Evolutionary conservation across 2,329 filamentous ascomycete genomes (phyloP).

Genomic region (Apiospora saccharicola): DNA sequence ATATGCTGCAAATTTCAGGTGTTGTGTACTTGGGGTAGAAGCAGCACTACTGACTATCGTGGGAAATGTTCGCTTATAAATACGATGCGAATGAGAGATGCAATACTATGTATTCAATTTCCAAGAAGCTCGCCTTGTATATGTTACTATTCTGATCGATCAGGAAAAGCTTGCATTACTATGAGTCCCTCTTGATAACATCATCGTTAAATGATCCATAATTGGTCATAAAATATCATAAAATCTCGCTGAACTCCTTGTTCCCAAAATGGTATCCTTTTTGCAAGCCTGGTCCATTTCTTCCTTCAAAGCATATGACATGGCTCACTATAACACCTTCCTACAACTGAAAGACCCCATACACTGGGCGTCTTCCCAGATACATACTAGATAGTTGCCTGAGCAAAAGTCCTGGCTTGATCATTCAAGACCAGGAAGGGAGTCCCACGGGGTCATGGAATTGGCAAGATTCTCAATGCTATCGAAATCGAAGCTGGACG

Average conservation of each 20-base stretch:
- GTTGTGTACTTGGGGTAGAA: background rate
- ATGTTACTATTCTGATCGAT: background rate
- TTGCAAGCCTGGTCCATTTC: background rate
- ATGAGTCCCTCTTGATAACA: background rate
- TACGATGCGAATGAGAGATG: background rate
- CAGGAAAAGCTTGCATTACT: background rate
- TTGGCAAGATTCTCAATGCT: conserved; percentile 36
- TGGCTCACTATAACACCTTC: background rate
- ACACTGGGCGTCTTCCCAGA: background rate
- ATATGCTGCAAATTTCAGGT: background rate
- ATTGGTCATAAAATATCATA: background rate
- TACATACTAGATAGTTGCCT: background rate
- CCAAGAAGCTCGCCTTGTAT: background rate
- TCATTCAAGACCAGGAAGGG: conserved; percentile 27
- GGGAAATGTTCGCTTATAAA: background rate
- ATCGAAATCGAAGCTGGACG: conserved; percentile 39
- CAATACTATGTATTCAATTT: background rate
- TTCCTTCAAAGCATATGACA: background rate
- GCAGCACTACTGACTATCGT: background rate
- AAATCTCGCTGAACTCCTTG: background rate
- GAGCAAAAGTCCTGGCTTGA: background rate
- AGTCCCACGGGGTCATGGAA: conserved; percentile 33
- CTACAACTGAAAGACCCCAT: background rate
- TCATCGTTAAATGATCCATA: background rate
- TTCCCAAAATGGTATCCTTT: conserved; percentile 6